A percentile compares a stretch with the other conserved stretches of the same genome.
These are phyloP conservation scores for Cryptosporidium felis DNA, from an alignment of 169 alveolate genomes.

Conservation along the genomic window DNA sequence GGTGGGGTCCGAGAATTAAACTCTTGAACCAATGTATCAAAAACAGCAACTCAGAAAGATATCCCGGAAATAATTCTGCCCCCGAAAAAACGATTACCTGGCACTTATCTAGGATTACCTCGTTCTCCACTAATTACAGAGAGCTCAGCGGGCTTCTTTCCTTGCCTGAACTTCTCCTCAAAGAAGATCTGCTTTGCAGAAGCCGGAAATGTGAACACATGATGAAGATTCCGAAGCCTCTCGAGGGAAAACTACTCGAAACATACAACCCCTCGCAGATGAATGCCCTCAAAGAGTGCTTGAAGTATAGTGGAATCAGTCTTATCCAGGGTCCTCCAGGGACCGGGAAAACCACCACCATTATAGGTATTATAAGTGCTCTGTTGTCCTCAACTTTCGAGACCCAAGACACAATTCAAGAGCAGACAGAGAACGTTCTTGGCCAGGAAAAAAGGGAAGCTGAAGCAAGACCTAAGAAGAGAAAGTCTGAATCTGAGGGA, in stretches of 20 bases:
- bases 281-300: conserved; percentile 51
- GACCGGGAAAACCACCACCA: conserved; percentile 97
- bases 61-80: neutral
- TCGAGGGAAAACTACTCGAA: neutral
- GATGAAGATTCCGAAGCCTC: conserved; percentile 26
- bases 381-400: conserved; percentile 72
- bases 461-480: neutral
- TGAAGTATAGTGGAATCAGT: conserved; percentile 86
- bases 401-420: no score
- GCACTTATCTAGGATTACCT: conserved; percentile 45
- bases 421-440: neutral
- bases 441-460: neutral
- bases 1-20: conserved; percentile 1
- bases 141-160: conserved; percentile 58
- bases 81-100: neutral
- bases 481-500: neutral
- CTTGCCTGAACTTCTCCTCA: conserved; percentile 16
- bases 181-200: conserved; percentile 20
- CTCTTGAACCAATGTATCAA: neutral
- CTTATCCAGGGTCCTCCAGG: conserved; percentile 99
- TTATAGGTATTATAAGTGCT: conserved; percentile 90
- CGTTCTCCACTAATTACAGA: conserved; percentile 58
- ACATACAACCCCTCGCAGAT: conserved; percentile 51
- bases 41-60: neutral
- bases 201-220: neutral